These are phyloP conservation scores for Hypomyces perniciosus DNA, from an alignment of 2,329 filamentous ascomycete species.

Conservation along the genomic window DNA sequence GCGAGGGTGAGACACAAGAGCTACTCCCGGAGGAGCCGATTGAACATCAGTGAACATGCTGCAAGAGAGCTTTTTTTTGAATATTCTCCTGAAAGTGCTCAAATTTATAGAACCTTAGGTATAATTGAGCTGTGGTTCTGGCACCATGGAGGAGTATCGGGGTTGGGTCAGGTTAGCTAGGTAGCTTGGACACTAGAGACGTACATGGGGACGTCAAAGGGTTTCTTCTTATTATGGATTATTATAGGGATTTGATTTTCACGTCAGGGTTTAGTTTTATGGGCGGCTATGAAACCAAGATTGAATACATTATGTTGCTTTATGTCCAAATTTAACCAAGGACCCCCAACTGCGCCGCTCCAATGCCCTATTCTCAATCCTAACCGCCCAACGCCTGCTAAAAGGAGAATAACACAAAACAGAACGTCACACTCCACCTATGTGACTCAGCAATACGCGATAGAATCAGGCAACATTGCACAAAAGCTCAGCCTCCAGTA, in stretches of 20 bases:
- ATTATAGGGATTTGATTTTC: no score
- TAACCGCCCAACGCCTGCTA: constrained; percentile 2
- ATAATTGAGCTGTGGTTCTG: no score
- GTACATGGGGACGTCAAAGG: no score
- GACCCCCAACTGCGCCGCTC: neutral
- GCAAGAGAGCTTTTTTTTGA: neutral
- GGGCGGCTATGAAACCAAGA: no score
- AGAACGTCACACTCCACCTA: neutral
- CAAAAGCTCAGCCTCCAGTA: constrained; percentile 85
- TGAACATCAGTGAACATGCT: constrained; percentile 49
- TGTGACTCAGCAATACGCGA: neutral
- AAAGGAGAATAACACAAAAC: neutral
- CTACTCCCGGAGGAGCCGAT: constrained; percentile 78
- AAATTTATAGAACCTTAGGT: no score
- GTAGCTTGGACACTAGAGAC: no score
- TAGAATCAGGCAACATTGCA: constrained; percentile 60
- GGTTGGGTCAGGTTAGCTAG: no score
- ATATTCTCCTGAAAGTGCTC: neutral
- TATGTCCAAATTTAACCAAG: neutral
- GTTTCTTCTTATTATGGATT: no score
- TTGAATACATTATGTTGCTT: no score
- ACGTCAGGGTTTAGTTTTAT: no score
- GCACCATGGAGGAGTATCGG: no score
- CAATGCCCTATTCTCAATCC: neutral
- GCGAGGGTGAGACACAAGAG: constrained; percentile 51